These are phyloP conservation scores for Hypoxylon sp. DNA, from an alignment of 2,329 filamentous ascomycete genomes.

Conservation along the genomic window DNA sequence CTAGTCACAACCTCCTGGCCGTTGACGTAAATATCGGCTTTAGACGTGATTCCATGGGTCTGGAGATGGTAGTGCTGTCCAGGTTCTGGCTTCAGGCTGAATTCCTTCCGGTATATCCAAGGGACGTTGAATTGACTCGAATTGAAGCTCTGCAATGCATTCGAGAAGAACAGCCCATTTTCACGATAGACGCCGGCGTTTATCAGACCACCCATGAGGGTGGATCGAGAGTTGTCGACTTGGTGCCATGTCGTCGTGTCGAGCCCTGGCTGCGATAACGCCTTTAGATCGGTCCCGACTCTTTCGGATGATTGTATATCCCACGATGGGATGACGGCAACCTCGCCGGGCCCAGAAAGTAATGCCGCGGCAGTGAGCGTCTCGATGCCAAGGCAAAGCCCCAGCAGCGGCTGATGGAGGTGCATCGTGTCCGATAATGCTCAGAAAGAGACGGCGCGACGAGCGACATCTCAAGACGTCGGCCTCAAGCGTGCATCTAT, in stretches of 20 bases:
- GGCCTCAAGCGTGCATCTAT: slow-evolving; percentile 12
- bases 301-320: slow-evolving; percentile 61
- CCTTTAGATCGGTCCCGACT: slow-evolving; percentile 52
- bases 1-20: slow-evolving; percentile 64
- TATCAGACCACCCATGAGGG: slow-evolving; percentile 70
- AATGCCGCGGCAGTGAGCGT: slow-evolving; percentile 29
- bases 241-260: slow-evolving; percentile 66
- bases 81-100: slow-evolving; percentile 53
- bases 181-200: slow-evolving; percentile 65
- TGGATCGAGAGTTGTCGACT: slow-evolving; percentile 60
- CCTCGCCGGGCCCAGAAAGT: slow-evolving; percentile 40
- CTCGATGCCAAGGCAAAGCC: slow-evolving; percentile 36
- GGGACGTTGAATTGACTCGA: slow-evolving; percentile 63
- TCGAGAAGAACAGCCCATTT: slow-evolving; percentile 66
- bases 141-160: slow-evolving; percentile 60
- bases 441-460: background rate
- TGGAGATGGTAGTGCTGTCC: slow-evolving; percentile 64
- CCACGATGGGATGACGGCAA: slow-evolving; percentile 59
- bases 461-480: background rate
- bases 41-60: slow-evolving; percentile 71
- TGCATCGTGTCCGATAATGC: slow-evolving; percentile 37
- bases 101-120: slow-evolving; percentile 71
- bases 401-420: slow-evolving; percentile 30
- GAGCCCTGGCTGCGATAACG: slow-evolving; percentile 58
- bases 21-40: slow-evolving; percentile 71